phyloP scores from a whole-genome alignment of 2,329 filamentous ascomycete genomes.

The Nigrograna mackinnonii region DNA sequence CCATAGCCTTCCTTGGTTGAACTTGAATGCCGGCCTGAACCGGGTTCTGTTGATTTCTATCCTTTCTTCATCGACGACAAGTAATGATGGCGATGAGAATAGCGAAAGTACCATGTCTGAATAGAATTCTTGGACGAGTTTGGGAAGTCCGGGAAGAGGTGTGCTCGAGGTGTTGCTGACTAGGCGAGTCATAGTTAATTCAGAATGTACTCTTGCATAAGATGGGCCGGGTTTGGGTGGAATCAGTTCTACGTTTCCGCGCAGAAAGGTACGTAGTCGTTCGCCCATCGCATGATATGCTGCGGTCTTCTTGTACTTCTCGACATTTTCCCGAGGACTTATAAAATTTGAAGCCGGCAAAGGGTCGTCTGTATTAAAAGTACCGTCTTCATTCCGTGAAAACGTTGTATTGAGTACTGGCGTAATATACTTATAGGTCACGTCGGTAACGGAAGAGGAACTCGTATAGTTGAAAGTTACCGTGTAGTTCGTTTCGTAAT shows the following conservation, averaged over 20 bases:
- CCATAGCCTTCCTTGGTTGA: slow-evolving; percentile 33
- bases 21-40: slow-evolving; percentile 34
- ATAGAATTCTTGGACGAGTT: slow-evolving; percentile 32
- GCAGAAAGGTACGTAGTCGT: slow-evolving; percentile 32
- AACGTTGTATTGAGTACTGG: slow-evolving; percentile 36
- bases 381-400: slow-evolving; percentile 37
- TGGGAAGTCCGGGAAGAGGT: slow-evolving; percentile 25
- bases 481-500: slow-evolving; percentile 38
- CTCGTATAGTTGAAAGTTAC: slow-evolving; percentile 34
- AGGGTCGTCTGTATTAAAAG: slow-evolving; percentile 36
- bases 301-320: slow-evolving; percentile 33
- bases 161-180: slow-evolving; percentile 36
- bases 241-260: slow-evolving; percentile 32
- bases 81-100: slow-evolving; percentile 37
- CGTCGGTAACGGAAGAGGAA: slow-evolving; percentile 25
- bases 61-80: slow-evolving; percentile 18
- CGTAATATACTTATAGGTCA: slow-evolving; percentile 21
- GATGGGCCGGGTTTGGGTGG: slow-evolving; percentile 28
- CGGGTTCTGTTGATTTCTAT: slow-evolving; percentile 22
- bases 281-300: slow-evolving; percentile 39
- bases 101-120: slow-evolving; percentile 38
- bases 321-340: slow-evolving; percentile 22
- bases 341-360: slow-evolving; percentile 26
- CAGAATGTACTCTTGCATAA: slow-evolving; percentile 28
- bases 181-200: slow-evolving; percentile 49